phyloP scores from a whole-genome alignment of 371 early-diverging fungal genomes.

The Coemansia sp. region DNA sequence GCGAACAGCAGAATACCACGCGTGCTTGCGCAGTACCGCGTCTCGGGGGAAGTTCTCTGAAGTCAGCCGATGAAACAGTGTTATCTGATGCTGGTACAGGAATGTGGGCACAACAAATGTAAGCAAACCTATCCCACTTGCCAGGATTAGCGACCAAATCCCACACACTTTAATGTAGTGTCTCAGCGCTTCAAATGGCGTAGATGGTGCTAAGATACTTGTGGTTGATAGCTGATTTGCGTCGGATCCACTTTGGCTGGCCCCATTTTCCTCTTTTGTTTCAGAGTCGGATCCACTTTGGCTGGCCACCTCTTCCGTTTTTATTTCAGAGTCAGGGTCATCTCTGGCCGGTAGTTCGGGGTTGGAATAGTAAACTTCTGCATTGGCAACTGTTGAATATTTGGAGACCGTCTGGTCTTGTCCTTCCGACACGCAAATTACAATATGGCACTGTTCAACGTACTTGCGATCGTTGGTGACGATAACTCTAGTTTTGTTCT shows the following conservation, averaged over 20 bases:
- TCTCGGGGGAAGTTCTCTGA: not conserved
- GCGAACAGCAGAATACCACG: conserved; percentile 9
- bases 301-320: not conserved
- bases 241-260: no score
- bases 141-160: conserved; percentile 16
- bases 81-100: conserved; percentile 15
- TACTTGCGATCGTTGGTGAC: conserved; percentile 57
- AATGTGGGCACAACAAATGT: conserved; percentile 24
- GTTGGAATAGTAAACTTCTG: not conserved
- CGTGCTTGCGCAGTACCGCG: not conserved
- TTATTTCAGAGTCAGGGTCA: not conserved
- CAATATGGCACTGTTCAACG: conserved; percentile 57
- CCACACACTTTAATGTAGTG: conserved; percentile 10
- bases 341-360: not conserved
- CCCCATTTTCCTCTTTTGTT: not conserved
- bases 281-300: not conserved
- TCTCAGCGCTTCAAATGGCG: conserved; percentile 5
- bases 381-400: not conserved
- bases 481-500: conserved; percentile 54
- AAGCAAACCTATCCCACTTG: conserved; percentile 33
- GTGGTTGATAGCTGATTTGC: not conserved
- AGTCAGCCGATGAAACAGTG: not conserved
- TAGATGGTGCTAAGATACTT: not conserved
- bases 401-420: conserved; percentile 19
- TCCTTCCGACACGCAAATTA: conserved; percentile 4